Base-by-base conservation (phyloP, 2,329 filamentous ascomycete species). In the Neonectria hederae region DNA sequence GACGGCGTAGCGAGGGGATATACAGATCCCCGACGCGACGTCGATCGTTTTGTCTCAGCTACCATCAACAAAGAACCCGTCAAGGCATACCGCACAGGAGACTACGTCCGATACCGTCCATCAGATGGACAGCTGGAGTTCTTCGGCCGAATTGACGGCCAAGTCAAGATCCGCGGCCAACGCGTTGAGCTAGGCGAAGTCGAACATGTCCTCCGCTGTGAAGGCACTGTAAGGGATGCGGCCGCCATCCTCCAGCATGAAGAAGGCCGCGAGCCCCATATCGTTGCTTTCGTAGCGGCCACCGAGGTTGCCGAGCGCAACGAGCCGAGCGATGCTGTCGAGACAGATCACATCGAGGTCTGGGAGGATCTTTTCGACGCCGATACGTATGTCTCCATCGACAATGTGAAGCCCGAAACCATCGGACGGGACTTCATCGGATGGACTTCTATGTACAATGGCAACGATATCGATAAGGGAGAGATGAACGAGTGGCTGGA, bases 401-500 rank as follows among this genome's bases (percentile, higher is more conserved):
- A 67, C 3, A 40, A 54, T 6, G 42, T 70, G 4, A 24, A 66
- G 17, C 14, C 28, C 1, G 28, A 52, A 3, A 58, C 40, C 6
- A 60, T 73, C 10, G 73, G 73, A 2, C 53, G 56, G 1, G 73
- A 74, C 26, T 75, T 74, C 26, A 55, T 65, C 1, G 71, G 71
- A 0, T 75, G 73, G 74, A 72, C 59, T 8, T 75, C 73, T 0
- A 72, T 72, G 68, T 74, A 74, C 26, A 68, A 75, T 45, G 70
- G 71, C 2, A 67, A 14, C 0, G n/a, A 64, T 0, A 75, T 77
- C 4, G 68, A 74, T 38, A 70, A 67, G 40, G 57, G 3, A 0
- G 73, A 77, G 19, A 77, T 78, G 76, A 55, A 72, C 2, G 75
- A 76, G 48, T 78, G 76, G 76, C 64, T 78, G 0, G 70, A 76